Base-by-base conservation (phyloP, 371 early-diverging fungal species). In the Mucor sp. region DNA sequence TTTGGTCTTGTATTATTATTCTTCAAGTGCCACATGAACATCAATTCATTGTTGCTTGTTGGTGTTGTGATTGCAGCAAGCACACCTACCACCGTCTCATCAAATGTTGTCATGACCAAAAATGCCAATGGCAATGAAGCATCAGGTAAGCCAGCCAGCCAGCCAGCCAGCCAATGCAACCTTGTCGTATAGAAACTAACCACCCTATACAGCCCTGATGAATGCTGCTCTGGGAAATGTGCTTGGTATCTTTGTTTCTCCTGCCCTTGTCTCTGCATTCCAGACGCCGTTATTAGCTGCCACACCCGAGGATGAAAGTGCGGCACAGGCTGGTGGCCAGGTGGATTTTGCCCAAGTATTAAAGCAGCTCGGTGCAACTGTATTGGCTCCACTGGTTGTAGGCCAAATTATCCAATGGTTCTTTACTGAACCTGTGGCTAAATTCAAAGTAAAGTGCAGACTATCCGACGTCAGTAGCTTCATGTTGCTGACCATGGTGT, bases 31-130 rank as follows among this genome's bases (percentile, higher is more conserved):
- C 77, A 77, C 44, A 74, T 86, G 50, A 60, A 74, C 4, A 76
- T 93, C 48, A 87, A 87, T 47, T 77, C 80, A 7, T 80, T 86
- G 9, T 73, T 93, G 4, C 67, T 90, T n/a, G 83, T 87, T 5
- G 93, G 91, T 39, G 74, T 92, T 50, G 85, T 90, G 6, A 87
- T 92, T 63, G 86, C 89, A 41, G 86, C 87, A 28, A 84, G 88
- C 21, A 90, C 89, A 8, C 93, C 93, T 0, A 91, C 93, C 0
- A 93, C 93, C 9, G 89, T 93, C 47, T 89, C 91, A 3, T 91
- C 93, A 25, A 91, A 91, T 71, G 91, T 91, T 14, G 86, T 91
- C 69, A 91, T 91, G 91, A 93, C 93, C 4, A 87, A 88, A 73
- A 87, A 87, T 62, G 90, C 91, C 0, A 67, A 75, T 35, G 93